Evolutionary conservation across 768 basidiomycete species (phyloP), one percentile per base, ranked within the genome.

Genomic region (Phallus indusiatus): DNA sequence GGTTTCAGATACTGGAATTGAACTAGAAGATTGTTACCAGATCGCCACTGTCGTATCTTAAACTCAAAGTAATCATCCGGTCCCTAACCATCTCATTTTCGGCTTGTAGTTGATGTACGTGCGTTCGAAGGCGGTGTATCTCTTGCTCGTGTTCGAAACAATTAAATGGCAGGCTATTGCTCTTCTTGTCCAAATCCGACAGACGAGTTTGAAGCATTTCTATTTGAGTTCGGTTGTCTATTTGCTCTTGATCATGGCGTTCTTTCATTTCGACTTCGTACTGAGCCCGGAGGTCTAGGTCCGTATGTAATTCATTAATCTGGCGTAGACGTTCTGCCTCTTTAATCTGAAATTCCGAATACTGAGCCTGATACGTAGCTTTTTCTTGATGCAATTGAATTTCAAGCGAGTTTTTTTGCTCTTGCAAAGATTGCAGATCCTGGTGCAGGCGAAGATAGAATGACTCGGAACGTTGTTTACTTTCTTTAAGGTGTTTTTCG

Each of bases 351-450:
- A 36, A 56, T 8, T 56, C 54, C 28, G 54, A 47, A 37, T 54
- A 49, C 24, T 58, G 28, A 14, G 16, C 37, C 28, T 55, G 54
- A 6, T 35, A 18, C n/a, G 18, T 24, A n/a, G 18, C 12, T 22
- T 35, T 36, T 6, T 21, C 20, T 34, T 59, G 24, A 14, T 65
- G 61, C 14, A 68, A 54, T 16, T 62, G 64, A 9, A 55, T 54
- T 51, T 73, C 62, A 14, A 77, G 64, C 12, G 63, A 60, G 6
- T 66, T 35, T 34, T 75, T 77, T 56, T 76, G 74, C 56, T 77
- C 76, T 16, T 73, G 68, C 5, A 80, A 62, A 3, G 76, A 66
- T 0, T 73, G 71, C 9, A 78, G 66, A 53, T 80, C 76, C 36
- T 65, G 61, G 37, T 73, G 70, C 17, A 75, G 46, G n/a, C 42